Percentiles rank a stretch among this genome's conserved stretches.
Conservation (phyloP, 768 basidiomycete genomes). For the Naematelia encephala region DNA sequence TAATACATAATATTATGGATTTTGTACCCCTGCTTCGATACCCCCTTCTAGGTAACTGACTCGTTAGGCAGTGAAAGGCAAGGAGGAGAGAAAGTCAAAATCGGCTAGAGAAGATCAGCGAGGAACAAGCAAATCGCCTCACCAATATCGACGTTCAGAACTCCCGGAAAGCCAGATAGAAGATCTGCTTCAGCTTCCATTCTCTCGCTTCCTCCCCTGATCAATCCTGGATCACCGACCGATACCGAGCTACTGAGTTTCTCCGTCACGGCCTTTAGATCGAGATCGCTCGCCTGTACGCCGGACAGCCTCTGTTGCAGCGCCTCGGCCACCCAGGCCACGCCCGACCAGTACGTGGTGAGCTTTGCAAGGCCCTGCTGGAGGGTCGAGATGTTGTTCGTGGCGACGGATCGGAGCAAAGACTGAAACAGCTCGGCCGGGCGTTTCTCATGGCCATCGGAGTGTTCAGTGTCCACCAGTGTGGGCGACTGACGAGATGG, state of each 20-base stretch:
- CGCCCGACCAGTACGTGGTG: conserved; percentile 11
- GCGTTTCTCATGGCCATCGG: neutral
- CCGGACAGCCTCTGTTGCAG: conserved; percentile 6
- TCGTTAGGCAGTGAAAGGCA: neutral
- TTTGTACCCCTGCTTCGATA: too few relatives aligned
- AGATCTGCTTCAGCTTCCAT: neutral
- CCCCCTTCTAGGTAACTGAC: neutral
- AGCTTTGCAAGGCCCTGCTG: conserved; percentile 7
- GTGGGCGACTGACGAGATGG: neutral
- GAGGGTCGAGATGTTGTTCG: conserved; percentile 6
- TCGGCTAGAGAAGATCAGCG: neutral
- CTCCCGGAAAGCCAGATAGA: neutral
- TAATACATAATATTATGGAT: too few relatives aligned
- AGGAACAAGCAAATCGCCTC: neutral
- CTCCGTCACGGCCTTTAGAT: conserved; percentile 6
- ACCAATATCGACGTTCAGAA: neutral
- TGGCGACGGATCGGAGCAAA: conserved; percentile 3
- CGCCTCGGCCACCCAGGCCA: conserved; percentile 10
- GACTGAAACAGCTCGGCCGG: conserved; percentile 7
- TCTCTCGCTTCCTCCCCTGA: neutral
- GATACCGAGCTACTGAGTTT: neutral
- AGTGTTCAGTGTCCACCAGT: neutral
- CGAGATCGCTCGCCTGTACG: conserved; percentile 3
- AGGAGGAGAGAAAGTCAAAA: neutral
- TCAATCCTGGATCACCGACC: neutral